Base-by-base conservation (phyloP, 2,329 filamentous ascomycete genomes). In the Paecilomyces variotii region DNA sequence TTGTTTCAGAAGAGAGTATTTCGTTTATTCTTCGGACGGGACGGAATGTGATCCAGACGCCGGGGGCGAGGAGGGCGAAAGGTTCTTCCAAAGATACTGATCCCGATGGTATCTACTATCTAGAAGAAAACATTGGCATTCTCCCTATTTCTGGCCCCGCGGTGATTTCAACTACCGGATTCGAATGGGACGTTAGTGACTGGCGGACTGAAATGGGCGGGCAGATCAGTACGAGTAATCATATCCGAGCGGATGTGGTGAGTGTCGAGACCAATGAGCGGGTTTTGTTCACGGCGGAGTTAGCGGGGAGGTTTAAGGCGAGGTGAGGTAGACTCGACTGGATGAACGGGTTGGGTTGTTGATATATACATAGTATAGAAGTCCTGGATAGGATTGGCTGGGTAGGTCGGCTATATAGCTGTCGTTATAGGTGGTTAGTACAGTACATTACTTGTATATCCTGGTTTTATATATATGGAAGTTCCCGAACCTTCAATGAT, bases 101-200 rank as follows among this genome's bases (percentile, higher is more conserved):
- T 28, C 69, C 71, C 0, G 73, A 83, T 10, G 30, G 7, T 2
- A 57, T 58, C 5, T 64, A 65, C 32, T 66, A 72, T 10, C 89
- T 96, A 66, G 89, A 83, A 5, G 87, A 89, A 70, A 86, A 96
- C 69, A 83, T 95, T 30, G 94, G 94, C 9, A 89, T 99, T 62
- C 79, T 99, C 45, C 94, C 94, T 0, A 76, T 97, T 25, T 88
- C 86, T 58, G 89, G 87, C n/a, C 84, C 87, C 2, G 87, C 89
- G 53, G 73, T 81, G n/a, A 91, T 99, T 65, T 87, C 85, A 6
- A 95, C 90, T 0, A 76, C 79, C 12, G 94, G 94, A 0, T 78
- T 97, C 24, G 87, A 96, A 70, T 99, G 94, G 94, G 91, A 99
- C 74, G 89, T 99, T 1, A 71, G 80, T 60, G 79, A 90, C 60